Conservation (phyloP, 495 filamentous ascomycete species). For the Penicillium flavigenum region DNA sequence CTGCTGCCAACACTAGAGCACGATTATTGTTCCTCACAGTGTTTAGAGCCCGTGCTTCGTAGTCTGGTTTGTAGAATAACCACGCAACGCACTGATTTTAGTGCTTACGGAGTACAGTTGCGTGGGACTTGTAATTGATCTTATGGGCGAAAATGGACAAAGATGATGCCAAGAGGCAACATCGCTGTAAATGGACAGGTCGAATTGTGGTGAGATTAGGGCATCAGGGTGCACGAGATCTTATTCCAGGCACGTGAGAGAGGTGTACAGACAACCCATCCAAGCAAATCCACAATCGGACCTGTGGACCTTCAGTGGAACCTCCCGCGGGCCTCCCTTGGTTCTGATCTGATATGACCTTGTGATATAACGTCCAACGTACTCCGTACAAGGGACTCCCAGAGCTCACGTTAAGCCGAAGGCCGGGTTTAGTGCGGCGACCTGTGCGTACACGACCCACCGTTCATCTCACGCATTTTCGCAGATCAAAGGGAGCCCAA, state of each 20-base stretch:
- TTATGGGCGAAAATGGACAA: too few species aligned
- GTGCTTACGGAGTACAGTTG: too few species aligned
- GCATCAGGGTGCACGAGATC: neutral
- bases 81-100: too few species aligned
- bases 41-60: too few species aligned
- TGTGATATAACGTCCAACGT: neutral
- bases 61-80: too few species aligned
- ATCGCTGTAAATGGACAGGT: too few species aligned
- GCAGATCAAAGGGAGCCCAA: neutral
- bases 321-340: neutral
- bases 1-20: too few species aligned
- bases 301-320: neutral
- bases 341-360: neutral
- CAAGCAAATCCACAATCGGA: neutral
- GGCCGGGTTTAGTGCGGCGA: conserved; percentile 2
- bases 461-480: conserved; percentile 7
- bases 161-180: too few species aligned
- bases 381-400: neutral
- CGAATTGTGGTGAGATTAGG: too few species aligned
- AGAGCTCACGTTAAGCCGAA: neutral
- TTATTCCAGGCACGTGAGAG: neutral
- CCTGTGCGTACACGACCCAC: conserved; percentile 10
- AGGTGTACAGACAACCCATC: neutral
- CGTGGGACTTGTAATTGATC: too few species aligned
- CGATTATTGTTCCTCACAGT: too few species aligned